phyloP scores from a whole-genome alignment of 148 eudicot genomes.

The Nyssa sinensis region DNA sequence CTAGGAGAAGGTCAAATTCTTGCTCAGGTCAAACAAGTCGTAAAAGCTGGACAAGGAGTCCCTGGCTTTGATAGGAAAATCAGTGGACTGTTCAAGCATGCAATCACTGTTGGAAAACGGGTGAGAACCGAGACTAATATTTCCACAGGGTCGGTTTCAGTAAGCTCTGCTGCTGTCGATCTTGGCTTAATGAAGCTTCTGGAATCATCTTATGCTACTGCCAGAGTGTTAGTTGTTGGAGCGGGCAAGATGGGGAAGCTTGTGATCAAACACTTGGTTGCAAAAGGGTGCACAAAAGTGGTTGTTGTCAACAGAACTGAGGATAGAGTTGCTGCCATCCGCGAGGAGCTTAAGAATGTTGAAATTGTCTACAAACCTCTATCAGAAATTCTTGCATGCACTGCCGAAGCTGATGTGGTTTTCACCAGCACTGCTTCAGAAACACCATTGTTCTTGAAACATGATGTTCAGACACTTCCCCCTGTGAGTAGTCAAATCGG shows the following conservation, averaged over 20 bases:
- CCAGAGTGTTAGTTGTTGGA: conserved; percentile 49
- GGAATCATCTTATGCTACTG: conserved; percentile 28
- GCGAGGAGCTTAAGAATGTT: conserved; percentile 35
- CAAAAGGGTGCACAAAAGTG: conserved; percentile 44
- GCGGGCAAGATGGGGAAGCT: conserved; percentile 67
- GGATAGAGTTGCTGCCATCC: conserved; percentile 39
- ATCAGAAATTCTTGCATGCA: conserved; percentile 33
- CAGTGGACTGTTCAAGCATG: conserved; percentile 49
- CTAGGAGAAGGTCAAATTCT: conserved; percentile 64
- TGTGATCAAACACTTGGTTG: conserved; percentile 51
- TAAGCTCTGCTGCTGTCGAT: conserved; percentile 60
- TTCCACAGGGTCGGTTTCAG: conserved; percentile 54
- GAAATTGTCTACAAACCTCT: conserved; percentile 39
- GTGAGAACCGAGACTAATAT: conserved; percentile 54
- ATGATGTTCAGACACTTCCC: conserved; percentile 33
- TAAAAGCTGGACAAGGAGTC: conserved; percentile 40
- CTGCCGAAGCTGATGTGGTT: conserved; percentile 50
- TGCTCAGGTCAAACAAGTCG: conserved; percentile 52
- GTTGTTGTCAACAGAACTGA: conserved; percentile 53
- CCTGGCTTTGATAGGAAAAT: conserved; percentile 53
- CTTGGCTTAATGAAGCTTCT: conserved; percentile 46
- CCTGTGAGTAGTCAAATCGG: conserved; percentile 15
- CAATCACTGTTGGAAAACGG: conserved; percentile 52
- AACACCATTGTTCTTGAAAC: conserved; percentile 35
- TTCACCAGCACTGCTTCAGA: conserved; percentile 51